Percentiles rank a stretch among this genome's conserved stretches.
These are phyloP conservation scores for Musa itinerans DNA, from an alignment of 176 grass and related monocot species.

Conservation along the genomic window DNA sequence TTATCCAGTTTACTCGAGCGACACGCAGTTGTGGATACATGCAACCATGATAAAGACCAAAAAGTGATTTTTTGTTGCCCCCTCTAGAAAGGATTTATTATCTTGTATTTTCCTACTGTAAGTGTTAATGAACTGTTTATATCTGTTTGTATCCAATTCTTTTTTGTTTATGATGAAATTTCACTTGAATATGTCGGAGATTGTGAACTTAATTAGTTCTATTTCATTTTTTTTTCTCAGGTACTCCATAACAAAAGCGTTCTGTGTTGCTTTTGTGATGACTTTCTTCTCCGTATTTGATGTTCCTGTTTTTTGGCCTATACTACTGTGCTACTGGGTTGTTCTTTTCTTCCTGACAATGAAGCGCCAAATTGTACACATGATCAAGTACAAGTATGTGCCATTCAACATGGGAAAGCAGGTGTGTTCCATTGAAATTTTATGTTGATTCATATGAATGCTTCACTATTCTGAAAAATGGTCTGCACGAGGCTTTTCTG, in stretches of 20 bases:
- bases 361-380: constrained; percentile 9
- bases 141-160: no score
- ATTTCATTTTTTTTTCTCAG: background rate
- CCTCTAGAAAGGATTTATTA: no score
- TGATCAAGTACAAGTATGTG: constrained; percentile 15
- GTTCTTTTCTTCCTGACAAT: constrained; percentile 7
- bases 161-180: no score
- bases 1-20: no score
- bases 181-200: no score
- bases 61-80: no score
- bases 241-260: constrained; percentile 15
- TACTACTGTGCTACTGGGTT: constrained; percentile 6
- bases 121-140: no score
- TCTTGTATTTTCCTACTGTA: no score
- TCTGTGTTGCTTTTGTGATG: constrained; percentile 8
- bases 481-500: background rate
- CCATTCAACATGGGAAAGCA: constrained; percentile 7
- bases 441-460: background rate
- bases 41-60: no score
- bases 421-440: background rate
- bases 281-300: constrained; percentile 16
- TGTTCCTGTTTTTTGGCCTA: constrained; percentile 13
- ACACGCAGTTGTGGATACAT: no score
- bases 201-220: background rate
- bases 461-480: background rate